Percentiles rank a stretch among this genome's conserved stretches.
Evolutionary conservation across 768 basidiomycete genomes (phyloP).

Genomic region (Leccinum sublutescens): DNA sequence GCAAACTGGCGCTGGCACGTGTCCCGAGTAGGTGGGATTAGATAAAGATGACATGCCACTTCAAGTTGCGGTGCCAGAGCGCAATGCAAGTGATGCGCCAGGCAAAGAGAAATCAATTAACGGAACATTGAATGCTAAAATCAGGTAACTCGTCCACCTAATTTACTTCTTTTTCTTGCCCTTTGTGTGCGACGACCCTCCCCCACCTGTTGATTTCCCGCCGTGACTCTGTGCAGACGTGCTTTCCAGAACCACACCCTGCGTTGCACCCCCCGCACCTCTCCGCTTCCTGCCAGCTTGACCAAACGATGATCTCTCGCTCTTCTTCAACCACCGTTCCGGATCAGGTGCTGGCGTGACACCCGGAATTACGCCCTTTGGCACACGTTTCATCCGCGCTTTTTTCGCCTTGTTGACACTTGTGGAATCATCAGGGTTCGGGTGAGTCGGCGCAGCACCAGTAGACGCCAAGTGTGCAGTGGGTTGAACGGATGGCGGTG

Average conservation of each 20-base stretch:
- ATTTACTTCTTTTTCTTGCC: constrained; percentile 69
- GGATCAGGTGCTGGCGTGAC: constrained; percentile 83
- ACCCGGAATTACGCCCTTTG: constrained; percentile 72
- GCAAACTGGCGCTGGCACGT: background rate
- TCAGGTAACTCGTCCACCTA: constrained; percentile 23
- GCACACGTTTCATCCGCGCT: constrained; percentile 65
- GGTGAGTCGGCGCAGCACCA: constrained; percentile 25
- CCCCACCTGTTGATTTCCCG: constrained; percentile 38
- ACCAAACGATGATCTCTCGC: constrained; percentile 60
- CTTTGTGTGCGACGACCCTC: constrained; percentile 41
- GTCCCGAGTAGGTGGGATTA: constrained; percentile 21
- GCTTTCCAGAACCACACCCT: constrained; percentile 47
- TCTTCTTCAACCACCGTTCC: constrained; percentile 88
- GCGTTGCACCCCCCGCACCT: constrained; percentile 63
- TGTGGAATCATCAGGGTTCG: constrained; percentile 35
- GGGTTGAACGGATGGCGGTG: constrained; percentile 51
- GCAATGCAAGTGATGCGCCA: constrained; percentile 18
- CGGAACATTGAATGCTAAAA: constrained; percentile 14
- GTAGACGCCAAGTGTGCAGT: constrained; percentile 26
- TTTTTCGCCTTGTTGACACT: constrained; percentile 43
- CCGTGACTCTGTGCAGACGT: constrained; percentile 22
- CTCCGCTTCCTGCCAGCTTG: constrained; percentile 53
- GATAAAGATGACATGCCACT: constrained; percentile 21
- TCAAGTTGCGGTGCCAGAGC: constrained; percentile 15
- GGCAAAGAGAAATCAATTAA: constrained; percentile 26